Base-by-base conservation (phyloP, 495 filamentous ascomycete genomes). In the Penicillium verhagenii region DNA sequence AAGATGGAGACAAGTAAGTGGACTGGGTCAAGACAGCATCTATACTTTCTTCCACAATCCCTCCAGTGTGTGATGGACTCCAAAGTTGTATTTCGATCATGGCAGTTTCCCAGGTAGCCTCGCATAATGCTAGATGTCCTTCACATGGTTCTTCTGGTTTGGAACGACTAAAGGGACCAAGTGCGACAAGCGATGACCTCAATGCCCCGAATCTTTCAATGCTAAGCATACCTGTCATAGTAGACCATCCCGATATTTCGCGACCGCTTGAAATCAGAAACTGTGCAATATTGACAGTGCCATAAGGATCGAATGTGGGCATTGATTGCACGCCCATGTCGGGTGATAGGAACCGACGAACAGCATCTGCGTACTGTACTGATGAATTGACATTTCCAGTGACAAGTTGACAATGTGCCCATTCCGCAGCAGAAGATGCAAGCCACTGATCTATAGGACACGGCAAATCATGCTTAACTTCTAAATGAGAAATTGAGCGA, bases 381-480 rank as follows among this genome's bases (percentile, higher is more conserved):
- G 59, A 48, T 18, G 64, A 47, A 3, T 53, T 55, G 13, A 58
- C 33, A 19, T 57, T 52, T 4, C 38, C 45, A 4, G 58, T 29
- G 2, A 65, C 49, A 1, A 73, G 64, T 18, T 63, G 68, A 21
- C 58, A 40, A 52, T 72, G 68, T 16, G 70, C 70, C 70, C 70
- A 73, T 47, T 68, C 60, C 2, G 65, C 58, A 31, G 68, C 47
- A 3, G 68, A 67, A 8, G 55, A 48, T 10, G 70, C 63, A 8
- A 40, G 54, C 70, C 70, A 73, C 9, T 60, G 53, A 11, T 56
- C 60, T 40, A 66, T 61, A 1, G 61, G 61, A 37, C 65, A 72
- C n/a, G 70, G 70, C 6, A 73, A 50, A 18, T 71, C 65, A 54
- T 73, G 69, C 26, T 73, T 73, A 47, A 73, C 60, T 56, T 73